Evolutionary conservation across 2,329 filamentous ascomycete genomes (phyloP).

Genomic region (Fusarium keratoplasticum): DNA sequence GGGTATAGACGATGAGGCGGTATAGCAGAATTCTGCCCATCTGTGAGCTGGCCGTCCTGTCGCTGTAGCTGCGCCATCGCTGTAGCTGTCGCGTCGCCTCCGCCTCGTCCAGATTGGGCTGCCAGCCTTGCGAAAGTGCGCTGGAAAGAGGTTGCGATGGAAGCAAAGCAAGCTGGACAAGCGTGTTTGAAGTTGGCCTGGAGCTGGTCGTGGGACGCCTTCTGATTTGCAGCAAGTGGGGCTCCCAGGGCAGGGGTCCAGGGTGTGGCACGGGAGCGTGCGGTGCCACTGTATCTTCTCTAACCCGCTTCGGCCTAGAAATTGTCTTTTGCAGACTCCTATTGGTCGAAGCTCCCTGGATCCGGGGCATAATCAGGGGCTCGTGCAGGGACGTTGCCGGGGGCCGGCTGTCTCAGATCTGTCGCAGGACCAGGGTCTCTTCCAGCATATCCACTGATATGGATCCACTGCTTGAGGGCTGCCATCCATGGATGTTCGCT

Average conservation of each 20-base stretch:
- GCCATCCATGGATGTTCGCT: background rate
- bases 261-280: constrained; percentile 38
- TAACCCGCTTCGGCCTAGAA: constrained; percentile 42
- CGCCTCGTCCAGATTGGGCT: constrained; percentile 12
- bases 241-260: constrained; percentile 21
- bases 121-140: constrained; percentile 8
- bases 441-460: constrained; percentile 12
- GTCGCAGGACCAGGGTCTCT: constrained; percentile 51
- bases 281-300: constrained; percentile 29
- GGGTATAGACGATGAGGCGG: constrained; percentile 31
- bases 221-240: constrained; percentile 39
- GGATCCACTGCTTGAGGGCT: constrained; percentile 21
- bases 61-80: background rate
- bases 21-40: constrained; percentile 12
- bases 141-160: constrained; percentile 29
- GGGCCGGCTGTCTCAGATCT: constrained; percentile 55
- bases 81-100: constrained; percentile 1
- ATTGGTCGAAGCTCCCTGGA: constrained; percentile 23
- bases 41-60: constrained; percentile 1
- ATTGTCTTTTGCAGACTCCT: background rate
- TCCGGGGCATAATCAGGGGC: constrained; percentile 26
- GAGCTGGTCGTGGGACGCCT: constrained; percentile 23
- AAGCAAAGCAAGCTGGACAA: constrained; percentile 26
- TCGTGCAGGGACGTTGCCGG: constrained; percentile 23
- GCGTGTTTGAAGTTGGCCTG: constrained; percentile 45